A percentile compares a stretch with the other conserved stretches of the same genome.
Conservation (phyloP, 177 flowering plant species). For the Telopea speciosissima region DNA sequence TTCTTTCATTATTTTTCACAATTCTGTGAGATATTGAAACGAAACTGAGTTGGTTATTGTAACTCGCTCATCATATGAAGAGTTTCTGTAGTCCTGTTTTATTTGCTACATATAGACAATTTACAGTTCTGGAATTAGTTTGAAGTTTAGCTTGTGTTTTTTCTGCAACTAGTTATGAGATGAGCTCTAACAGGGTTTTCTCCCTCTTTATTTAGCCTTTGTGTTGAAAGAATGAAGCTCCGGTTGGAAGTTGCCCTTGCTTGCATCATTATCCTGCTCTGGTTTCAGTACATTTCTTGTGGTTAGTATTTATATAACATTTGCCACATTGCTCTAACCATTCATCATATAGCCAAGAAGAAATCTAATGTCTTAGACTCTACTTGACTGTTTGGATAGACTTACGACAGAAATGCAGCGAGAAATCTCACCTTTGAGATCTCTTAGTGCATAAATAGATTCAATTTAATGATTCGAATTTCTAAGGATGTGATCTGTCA, state of each 20-base stretch:
- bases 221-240: conserved; percentile 40
- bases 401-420: neutral
- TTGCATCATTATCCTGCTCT: conserved; percentile 30
- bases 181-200: neutral
- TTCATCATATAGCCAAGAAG: neutral
- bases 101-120: neutral
- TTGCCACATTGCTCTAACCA: neutral
- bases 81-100: neutral
- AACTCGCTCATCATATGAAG: neutral
- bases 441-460: neutral
- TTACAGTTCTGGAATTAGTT: neutral
- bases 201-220: neutral
- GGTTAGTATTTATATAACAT: conserved; percentile 39
- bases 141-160: no score
- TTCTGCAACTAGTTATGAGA: conserved; percentile 9
- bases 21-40: neutral
- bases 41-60: neutral
- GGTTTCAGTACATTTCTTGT: conserved; percentile 37
- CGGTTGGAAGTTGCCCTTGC: conserved; percentile 26
- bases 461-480: conserved; percentile 3
- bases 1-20: no score
- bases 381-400: neutral
- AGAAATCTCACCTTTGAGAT: neutral
- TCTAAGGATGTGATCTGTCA: neutral
- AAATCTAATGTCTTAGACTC: neutral